Evolutionary conservation across 495 filamentous ascomycete genomes (phyloP).

Genomic region (Letharia columbiana): DNA sequence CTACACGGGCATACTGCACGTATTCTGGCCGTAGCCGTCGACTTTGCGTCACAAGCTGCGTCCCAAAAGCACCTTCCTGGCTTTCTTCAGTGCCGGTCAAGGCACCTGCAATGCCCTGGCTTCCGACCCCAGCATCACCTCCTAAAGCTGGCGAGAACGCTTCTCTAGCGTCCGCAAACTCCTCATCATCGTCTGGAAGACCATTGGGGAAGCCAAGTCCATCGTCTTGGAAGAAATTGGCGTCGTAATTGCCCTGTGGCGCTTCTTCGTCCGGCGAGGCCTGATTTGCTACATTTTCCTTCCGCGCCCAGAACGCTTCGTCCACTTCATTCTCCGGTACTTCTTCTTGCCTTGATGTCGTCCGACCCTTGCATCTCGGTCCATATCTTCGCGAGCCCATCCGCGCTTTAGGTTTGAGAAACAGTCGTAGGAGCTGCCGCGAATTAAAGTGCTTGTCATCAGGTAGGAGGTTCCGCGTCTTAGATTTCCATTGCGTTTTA

Average conservation of each 20-base stretch:
- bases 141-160: conserved; percentile 70
- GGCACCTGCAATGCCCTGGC: conserved; percentile 37
- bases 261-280: conserved; percentile 45
- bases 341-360: conserved; percentile 37
- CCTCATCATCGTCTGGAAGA: conserved; percentile 61
- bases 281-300: conserved; percentile 48
- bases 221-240: conserved; percentile 98
- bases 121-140: conserved; percentile 35
- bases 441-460: conserved; percentile 99
- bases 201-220: conserved; percentile 68
- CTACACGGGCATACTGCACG: conserved; percentile 88
- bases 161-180: conserved; percentile 88
- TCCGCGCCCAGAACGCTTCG: conserved; percentile 89
- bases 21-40: conserved; percentile 82
- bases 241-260: conserved; percentile 72
- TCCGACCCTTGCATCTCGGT: conserved; percentile 3
- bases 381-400: conserved; percentile 48
- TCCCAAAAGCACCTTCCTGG: conserved; percentile 66
- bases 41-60: conserved; percentile 82
- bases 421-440: conserved; percentile 74
- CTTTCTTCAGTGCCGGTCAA: conserved; percentile 29
- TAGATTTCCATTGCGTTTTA: conserved; percentile 91
- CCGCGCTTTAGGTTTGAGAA: conserved; percentile 86
- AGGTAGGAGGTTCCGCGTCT: conserved; percentile 83
- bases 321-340: conserved; percentile 70